Base-by-base conservation (phyloP, 2,329 filamentous ascomycete species). In the Fusarium denticulatum region DNA sequence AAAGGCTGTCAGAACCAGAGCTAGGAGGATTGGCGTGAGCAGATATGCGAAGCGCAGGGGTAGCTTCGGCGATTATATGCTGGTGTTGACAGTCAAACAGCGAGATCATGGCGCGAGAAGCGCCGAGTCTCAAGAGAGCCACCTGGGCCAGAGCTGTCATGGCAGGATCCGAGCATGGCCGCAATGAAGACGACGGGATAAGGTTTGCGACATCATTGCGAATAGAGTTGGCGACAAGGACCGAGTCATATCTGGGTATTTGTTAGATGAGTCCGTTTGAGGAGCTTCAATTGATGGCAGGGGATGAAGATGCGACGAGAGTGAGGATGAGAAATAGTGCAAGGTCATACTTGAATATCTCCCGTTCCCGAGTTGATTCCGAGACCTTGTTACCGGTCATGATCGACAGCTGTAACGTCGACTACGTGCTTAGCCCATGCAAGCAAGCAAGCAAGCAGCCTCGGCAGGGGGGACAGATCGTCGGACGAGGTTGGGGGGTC, bases 131-230 rank as follows among this genome's bases (percentile, higher is more conserved):
- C 59, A 84, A 78, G 10, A 83, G 80, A 3, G 82, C 86, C 9
- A 89, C 81, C 73, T 89, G 86, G 26, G 87, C 86, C 58, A 88
- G 83, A 11, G 85, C 83, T 4, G 85, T 87, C 49, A 89, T 80
- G 57, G 79, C 79, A 15, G 80, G 72, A 60, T 86, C 84, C n/a
- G 74, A 67, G 50, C 79, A 80, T 15, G 79, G 74, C 6, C 71
- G 45, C 14, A 82, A 73, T 22, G 74, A 69, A 22, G 77, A 71
- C 15, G 69, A 71, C 13, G 80, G 72, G 3, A 79, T 67, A 11
- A 69, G 75, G 5, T 59, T 60, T 39, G 74, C 70, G 46, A 67
- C 67, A 50, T 76, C 64, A 66, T 81, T 80, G 53, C 64, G 72
- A 26, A 68, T 45, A 32, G 71, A 67, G 37, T 65, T 64, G 30